Evolutionary conservation across 345 rosid species (phyloP), one percentile per base, ranked within the genome.

Genomic region (Populus pruinosa): DNA sequence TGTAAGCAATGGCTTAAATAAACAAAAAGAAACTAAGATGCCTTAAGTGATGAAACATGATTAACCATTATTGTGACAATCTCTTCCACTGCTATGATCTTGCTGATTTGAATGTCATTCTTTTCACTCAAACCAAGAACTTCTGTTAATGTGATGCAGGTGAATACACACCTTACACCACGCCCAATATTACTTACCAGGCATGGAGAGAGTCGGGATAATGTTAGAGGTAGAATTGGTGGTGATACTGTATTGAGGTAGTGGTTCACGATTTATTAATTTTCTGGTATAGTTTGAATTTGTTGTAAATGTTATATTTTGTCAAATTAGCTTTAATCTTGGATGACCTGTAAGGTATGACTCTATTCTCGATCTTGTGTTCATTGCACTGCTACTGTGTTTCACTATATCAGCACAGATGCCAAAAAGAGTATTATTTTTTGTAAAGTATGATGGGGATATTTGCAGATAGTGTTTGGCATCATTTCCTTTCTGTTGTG

Each of bases 201-300:
- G 87, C 99, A 96, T 88, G 99, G 99, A 68, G 98, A 96, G 88
- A 96, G 99, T 83, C 85, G 87, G 83, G 90, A 92, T 79, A 96
- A 96, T 84, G 99, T 96, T 79, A 87, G 99, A 86, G 97, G 95
- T 77, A 90, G 97, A 87, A 94, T 92, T 82, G 99, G 99, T 23
- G 99, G 98, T 75, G 99, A 94, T 83, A 86, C 91, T 74, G 87
- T 87, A 49, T 69, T 94, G 74, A 96, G 99, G 99, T 96, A 82
- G 69, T 56, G 77, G 72, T 72, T 80, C 50, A 17, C 2, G 5
- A 35, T 20, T 11, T 47, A 56, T 50, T 72, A 14, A 14, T 68
- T 44, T 25, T 44, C 29, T 43, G 69, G 29, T 67, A 20, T 12
- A 47, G 25, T 10, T 39, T 38, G 31, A 64, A 53, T n/a, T 50